phyloP scores from a whole-genome alignment of 306 rosid species.

The Begonia masoniana region DNA sequence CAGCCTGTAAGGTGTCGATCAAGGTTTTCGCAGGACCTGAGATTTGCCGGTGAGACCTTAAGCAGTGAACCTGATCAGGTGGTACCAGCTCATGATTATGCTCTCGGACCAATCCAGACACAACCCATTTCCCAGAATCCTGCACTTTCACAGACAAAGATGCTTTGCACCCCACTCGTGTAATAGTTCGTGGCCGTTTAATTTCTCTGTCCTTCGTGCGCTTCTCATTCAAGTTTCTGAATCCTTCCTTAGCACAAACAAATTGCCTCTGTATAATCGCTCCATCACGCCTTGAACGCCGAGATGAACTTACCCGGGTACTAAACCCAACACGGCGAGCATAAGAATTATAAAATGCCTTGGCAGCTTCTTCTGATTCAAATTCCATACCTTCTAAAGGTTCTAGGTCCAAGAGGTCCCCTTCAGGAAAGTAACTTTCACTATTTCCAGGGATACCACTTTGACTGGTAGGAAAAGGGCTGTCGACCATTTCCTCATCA shows the following conservation, averaged over 20 bases:
- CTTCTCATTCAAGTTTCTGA: conserved; percentile 92
- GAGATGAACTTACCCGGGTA: conserved; percentile 95
- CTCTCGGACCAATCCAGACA: conserved; percentile 81
- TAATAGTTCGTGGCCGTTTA: conserved; percentile 81
- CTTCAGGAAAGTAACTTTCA: conserved; percentile 69
- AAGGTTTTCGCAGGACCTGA: conserved; percentile 94
- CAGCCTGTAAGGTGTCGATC: conserved; percentile 95
- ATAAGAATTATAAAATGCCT: conserved; percentile 91
- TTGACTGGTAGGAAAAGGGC: conserved; percentile 24
- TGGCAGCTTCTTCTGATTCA: conserved; percentile 98
- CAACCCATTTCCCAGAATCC: conserved; percentile 96
- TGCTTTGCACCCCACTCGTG: conserved; percentile 96
- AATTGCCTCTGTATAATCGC: conserved; percentile 95
- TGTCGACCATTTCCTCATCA: conserved; percentile 66
- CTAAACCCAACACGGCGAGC: conserved; percentile 98
- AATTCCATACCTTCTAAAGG: conserved; percentile 94
- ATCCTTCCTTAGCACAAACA: conserved; percentile 96
- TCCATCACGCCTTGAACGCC: conserved; percentile 94
- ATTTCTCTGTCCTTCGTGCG: conserved; percentile 97
- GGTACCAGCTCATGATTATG: conserved; percentile 95
- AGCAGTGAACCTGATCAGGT: conserved; percentile 93
- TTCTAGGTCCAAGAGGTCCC: conserved; percentile 85
- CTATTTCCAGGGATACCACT: conserved; percentile 29
- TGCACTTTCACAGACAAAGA: conserved; percentile 96
- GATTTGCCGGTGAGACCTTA: conserved; percentile 92